Base-by-base conservation (phyloP, 116 monocot species). In the Iris pallida region DNA sequence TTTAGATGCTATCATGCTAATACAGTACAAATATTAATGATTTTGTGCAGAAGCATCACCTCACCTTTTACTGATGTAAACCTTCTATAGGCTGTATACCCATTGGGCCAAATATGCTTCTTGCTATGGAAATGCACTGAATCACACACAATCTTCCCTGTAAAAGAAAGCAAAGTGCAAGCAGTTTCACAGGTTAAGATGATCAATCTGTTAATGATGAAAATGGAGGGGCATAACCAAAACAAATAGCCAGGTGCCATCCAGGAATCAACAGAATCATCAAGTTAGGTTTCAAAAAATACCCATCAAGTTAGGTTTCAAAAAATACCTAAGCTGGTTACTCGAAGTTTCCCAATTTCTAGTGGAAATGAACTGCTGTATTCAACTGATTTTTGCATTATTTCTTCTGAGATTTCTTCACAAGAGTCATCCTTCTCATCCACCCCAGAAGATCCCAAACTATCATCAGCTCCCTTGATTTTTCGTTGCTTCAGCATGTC, bases 1-100 rank as follows among this genome's bases (percentile, higher is more conserved):
- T 30, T 30, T 30, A 30, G 30, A 30, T 30, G 30, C 30, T 30
- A 30, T 1, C 3, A 30, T 30, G 30, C 30, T 30, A 30, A 30
- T 30, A 30, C 30, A 44, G 55, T 41, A 53, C 14, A 30, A 30
- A 51, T 47, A 6, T 30, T 69, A 55, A 45, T 9, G 7, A 59
- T 20, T 45, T 13, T 11, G 4, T 52, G 0, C 57, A 51, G 42
- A 76, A 51, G 9, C 14, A 71, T 80, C 61, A 96, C 30, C 3
- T 30, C 3, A 30, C 96, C 92, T 92, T 77, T 81, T 42, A 79
- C 51, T 55, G 96, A 96, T 49, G 77, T 76, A 76, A 96, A 96
- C 53, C 77, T 92, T 59, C 96, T 82, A 8, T 71, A 79, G 55
- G 92, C 96, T 56, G 86, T 89, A 86, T 96, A 96, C 42, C 96